These are phyloP conservation scores for Oidiodendron maius DNA, from an alignment of 495 filamentous ascomycete species.

Conservation along the genomic window DNA sequence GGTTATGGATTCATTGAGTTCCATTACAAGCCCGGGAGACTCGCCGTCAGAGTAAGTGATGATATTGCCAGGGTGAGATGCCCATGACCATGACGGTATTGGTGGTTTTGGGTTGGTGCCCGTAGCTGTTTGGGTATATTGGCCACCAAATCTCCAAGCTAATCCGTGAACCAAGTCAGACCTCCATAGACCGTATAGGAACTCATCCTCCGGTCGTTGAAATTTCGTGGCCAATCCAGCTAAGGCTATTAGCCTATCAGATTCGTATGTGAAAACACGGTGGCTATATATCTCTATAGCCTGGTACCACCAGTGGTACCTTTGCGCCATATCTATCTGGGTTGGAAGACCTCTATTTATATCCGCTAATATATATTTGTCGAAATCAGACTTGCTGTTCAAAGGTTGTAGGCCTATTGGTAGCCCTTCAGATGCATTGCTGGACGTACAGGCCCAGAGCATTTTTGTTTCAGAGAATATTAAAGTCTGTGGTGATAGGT, in stretches of 20 bases:
- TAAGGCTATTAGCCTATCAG: slow-evolving; percentile 4
- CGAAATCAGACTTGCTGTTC: slow-evolving; percentile 7
- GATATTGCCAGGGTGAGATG: not conserved
- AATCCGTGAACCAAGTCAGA: not conserved
- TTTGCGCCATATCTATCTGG: not conserved
- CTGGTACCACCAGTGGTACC: slow-evolving; percentile 1
- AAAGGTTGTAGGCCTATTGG: not conserved
- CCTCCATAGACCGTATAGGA: slow-evolving; percentile 3
- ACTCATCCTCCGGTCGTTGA: not conserved
- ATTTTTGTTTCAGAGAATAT: not conserved
- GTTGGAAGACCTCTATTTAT: not conserved
- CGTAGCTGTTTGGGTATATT: not conserved
- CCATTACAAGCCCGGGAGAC: not conserved
- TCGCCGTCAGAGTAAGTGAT: not conserved
- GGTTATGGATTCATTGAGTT: not conserved
- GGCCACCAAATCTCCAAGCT: not conserved
- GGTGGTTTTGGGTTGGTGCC: not conserved
- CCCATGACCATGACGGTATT: slow-evolving; percentile 5
- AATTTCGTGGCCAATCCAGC: not conserved
- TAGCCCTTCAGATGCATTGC: slow-evolving; percentile 2
- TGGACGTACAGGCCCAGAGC: not conserved
- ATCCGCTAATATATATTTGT: not conserved
- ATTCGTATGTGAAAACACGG: slow-evolving; percentile 1
- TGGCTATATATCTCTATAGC: not conserved
- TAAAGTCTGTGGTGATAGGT: not conserved